Percentiles rank a stretch among this genome's conserved stretches.
Conservation (phyloP, 129 eudicot genomes). For the Arctium minus region DNA sequence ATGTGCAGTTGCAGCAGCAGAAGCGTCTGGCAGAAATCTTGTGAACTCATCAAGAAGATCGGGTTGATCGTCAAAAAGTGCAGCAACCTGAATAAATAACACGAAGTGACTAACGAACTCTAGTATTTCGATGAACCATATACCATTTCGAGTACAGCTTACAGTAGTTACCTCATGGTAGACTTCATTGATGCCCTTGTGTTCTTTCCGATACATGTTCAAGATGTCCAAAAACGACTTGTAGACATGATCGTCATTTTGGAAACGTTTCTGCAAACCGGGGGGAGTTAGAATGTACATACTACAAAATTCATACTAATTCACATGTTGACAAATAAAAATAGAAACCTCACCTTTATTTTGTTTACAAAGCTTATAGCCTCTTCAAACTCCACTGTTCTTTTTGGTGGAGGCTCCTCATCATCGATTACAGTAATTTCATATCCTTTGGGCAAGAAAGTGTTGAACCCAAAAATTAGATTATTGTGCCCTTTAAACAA, state of each 20-base stretch:
- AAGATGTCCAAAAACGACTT: slow-evolving; percentile 84
- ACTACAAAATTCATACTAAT: background rate
- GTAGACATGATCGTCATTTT: slow-evolving; percentile 76
- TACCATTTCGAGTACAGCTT: background rate
- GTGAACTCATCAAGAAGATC: slow-evolving; percentile 85
- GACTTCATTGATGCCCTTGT: slow-evolving; percentile 75
- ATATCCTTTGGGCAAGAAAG: slow-evolving; percentile 92
- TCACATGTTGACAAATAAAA: background rate
- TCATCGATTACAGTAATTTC: slow-evolving; percentile 83
- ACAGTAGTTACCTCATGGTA: slow-evolving; percentile 58
- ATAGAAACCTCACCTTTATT: slow-evolving; percentile 58
- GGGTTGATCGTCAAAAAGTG: slow-evolving; percentile 38
- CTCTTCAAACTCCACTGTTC: slow-evolving; percentile 86
- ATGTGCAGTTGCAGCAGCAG: slow-evolving; percentile 54
- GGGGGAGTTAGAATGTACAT: background rate
- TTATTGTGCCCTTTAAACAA: slow-evolving; percentile 82
- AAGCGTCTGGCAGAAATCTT: slow-evolving; percentile 33
- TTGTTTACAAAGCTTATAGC: slow-evolving; percentile 97
- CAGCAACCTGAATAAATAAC: slow-evolving; percentile 16
- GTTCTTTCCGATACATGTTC: slow-evolving; percentile 89
- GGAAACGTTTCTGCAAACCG: slow-evolving; percentile 72
- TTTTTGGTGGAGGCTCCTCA: slow-evolving; percentile 72
- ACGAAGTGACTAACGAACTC: background rate
- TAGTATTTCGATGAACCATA: background rate
- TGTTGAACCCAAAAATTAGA: slow-evolving; percentile 83